Evolutionary conservation across 2,329 filamentous ascomycete species (phyloP), one percentile per base, ranked within the genome.

Genomic region (Blastomyces gilchristii): DNA sequence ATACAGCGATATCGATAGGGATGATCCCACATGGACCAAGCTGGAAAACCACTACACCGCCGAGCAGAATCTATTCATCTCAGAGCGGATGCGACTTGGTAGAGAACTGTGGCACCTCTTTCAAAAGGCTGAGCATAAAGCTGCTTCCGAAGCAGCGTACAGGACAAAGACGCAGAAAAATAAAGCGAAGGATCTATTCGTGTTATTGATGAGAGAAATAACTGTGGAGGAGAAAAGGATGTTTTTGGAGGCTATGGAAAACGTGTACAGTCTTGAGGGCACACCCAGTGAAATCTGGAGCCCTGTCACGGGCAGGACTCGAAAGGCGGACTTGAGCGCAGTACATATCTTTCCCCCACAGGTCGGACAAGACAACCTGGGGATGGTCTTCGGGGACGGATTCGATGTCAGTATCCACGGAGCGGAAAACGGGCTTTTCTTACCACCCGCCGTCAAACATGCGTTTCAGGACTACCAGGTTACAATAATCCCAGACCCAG

Each of bases 391-490:
- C 7, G 57, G 39, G 18, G 57, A 49, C 2, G 16, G 22, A 18
- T 25, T 41, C 18, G 41, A 59, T 9, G 41, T 6, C 25, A 4
- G 31, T 16, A 16, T 47, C 7, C 45, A 59, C 41, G 37, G 22
- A 12, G 57, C 57, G 11, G 25, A 47, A 25, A 59, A 59, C 8
- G 57, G 57, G 25, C 57, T 59, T 18, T 47, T 59, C 25, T 41
- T 59, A 11, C 57, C 25, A 11, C 41, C 22, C 12, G n/a, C 22
- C 11, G 12, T 59, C 39, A 28, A 28, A 34, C 7, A 47, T 9
- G 22, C 57, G 0, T 65, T 63, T 25, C 62, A 61, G 50, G 52
- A 62, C 3, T 58, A 58, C 25, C 41, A 61, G 34, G 28, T 64
- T 22, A 47, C 53, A 7, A 62, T 64, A 8, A 34, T 58, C 3